A percentile compares a stretch with the other conserved stretches of the same genome.
phyloP scores from a whole-genome alignment of 805 yeast genomes.

The Wickerhamiella sergipiensis region DNA sequence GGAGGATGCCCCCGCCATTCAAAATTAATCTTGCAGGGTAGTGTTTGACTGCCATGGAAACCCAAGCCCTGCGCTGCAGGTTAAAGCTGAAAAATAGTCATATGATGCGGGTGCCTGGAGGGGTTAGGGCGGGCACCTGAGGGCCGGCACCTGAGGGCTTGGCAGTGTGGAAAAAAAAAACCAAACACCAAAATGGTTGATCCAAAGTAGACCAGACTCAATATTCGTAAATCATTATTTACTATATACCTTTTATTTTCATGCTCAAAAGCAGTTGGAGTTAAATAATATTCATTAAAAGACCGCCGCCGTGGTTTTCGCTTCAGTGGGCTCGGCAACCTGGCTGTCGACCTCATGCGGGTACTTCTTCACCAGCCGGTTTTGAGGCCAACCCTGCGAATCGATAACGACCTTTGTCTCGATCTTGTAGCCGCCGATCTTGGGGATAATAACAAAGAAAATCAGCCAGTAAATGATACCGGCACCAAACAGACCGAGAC shows the following conservation, averaged over 20 bases:
- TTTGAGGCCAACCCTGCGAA: background rate
- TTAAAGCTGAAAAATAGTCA: background rate
- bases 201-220: too few species aligned
- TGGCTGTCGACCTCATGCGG: background rate
- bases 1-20: conserved; percentile 1
- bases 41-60: background rate
- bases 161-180: too few species aligned
- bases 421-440: conserved; percentile 18
- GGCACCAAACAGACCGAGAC: conserved; percentile 60
- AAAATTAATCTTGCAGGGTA: background rate
- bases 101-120: background rate
- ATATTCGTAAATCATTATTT: background rate
- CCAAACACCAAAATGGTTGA: too few species aligned
- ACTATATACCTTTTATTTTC: too few species aligned
- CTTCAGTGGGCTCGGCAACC: background rate
- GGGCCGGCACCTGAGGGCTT: too few species aligned
- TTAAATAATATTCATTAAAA: background rate
- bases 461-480: conserved; percentile 45
- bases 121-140: background rate
- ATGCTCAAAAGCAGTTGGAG: background rate
- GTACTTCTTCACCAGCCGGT: background rate
- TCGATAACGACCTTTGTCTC: conserved; percentile 8
- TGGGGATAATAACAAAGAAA: conserved; percentile 49
- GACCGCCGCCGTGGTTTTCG: background rate
- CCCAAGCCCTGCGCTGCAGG: background rate